A percentile compares a stretch with the other conserved stretches of the same genome.
Evolutionary conservation across 2,329 filamentous ascomycete species (phyloP).

Genomic region (Ophiostoma himal-ulmi): DNA sequence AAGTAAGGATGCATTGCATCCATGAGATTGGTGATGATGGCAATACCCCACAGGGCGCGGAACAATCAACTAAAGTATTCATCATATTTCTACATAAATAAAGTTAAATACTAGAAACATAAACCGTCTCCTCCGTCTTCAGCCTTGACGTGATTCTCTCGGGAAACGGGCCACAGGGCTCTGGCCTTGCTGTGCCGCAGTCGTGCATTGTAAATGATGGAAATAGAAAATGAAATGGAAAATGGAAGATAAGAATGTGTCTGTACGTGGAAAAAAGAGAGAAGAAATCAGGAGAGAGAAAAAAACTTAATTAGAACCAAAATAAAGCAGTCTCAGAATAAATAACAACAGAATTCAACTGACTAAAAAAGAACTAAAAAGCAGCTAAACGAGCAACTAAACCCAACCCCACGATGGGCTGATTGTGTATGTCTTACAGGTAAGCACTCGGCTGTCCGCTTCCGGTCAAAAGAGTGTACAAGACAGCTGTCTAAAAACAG

Average conservation of each 20-base stretch:
- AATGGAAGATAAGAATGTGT: no score
- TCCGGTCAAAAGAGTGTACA: background rate
- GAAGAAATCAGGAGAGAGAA: no score
- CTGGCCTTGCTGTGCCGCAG: slow-evolving; percentile 10
- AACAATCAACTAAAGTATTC: background rate
- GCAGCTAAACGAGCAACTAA: background rate
- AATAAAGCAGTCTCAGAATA: no score
- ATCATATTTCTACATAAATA: background rate
- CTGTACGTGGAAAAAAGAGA: no score
- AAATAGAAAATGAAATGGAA: no score
- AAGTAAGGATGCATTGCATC: no score
- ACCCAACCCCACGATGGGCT: no score
- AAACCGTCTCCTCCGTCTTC: background rate
- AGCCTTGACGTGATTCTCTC: background rate
- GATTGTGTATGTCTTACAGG: no score
- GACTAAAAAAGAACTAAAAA: background rate
- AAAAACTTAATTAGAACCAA: no score
- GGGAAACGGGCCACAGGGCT: background rate
- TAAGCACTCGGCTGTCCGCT: background rate
- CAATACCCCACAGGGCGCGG: background rate
- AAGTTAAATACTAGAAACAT: background rate
- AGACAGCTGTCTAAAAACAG: no score
- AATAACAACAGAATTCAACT: background rate
- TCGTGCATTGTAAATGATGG: background rate
- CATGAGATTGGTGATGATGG: no score